phyloP scores from a whole-genome alignment of 2,329 filamentous ascomycete genomes.

The Arthrobotrys sphaeroides region DNA sequence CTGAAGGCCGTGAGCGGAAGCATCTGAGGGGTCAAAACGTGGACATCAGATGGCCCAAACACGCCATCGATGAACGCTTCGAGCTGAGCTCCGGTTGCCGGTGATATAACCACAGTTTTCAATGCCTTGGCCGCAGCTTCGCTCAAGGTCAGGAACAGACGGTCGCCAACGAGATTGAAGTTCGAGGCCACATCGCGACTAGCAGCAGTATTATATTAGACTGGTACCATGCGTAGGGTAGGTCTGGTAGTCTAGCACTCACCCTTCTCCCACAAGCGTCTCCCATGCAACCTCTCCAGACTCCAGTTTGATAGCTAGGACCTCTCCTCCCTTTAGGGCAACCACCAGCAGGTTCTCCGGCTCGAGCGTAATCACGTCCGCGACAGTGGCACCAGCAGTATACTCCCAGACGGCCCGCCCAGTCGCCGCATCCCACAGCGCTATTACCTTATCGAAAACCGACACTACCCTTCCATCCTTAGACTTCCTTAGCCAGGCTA shows the following conservation, averaged over 20 bases:
- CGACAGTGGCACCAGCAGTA: slow-evolving; percentile 69
- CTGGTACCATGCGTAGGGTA: not conserved
- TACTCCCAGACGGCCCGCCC: slow-evolving; percentile 81
- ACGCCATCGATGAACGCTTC: slow-evolving; percentile 35
- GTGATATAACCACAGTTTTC: slow-evolving; percentile 45
- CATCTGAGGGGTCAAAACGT: slow-evolving; percentile 38
- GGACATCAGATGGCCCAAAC: slow-evolving; percentile 20
- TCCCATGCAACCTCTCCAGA: slow-evolving; percentile 83
- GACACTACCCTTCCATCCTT: slow-evolving; percentile 80
- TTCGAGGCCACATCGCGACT: slow-evolving; percentile 46
- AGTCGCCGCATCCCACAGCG: slow-evolving; percentile 83
- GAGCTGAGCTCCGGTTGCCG: slow-evolving; percentile 37
- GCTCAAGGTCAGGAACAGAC: slow-evolving; percentile 39
- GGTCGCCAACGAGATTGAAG: slow-evolving; percentile 30
- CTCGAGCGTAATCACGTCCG: slow-evolving; percentile 78
- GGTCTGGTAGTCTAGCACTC: slow-evolving; percentile 65
- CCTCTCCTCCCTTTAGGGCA: slow-evolving; percentile 70
- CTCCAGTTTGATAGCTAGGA: slow-evolving; percentile 77
- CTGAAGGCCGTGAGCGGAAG: slow-evolving; percentile 38
- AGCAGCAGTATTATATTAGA: slow-evolving; percentile 19
- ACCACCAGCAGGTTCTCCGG: slow-evolving; percentile 76
- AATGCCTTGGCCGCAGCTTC: slow-evolving; percentile 18
- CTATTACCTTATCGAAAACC: slow-evolving; percentile 74
- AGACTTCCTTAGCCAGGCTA: slow-evolving; percentile 73
- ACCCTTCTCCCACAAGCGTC: slow-evolving; percentile 75